These are phyloP conservation scores for Tylopilus sp. DNA, from an alignment of 768 basidiomycete species.

Conservation along the genomic window DNA sequence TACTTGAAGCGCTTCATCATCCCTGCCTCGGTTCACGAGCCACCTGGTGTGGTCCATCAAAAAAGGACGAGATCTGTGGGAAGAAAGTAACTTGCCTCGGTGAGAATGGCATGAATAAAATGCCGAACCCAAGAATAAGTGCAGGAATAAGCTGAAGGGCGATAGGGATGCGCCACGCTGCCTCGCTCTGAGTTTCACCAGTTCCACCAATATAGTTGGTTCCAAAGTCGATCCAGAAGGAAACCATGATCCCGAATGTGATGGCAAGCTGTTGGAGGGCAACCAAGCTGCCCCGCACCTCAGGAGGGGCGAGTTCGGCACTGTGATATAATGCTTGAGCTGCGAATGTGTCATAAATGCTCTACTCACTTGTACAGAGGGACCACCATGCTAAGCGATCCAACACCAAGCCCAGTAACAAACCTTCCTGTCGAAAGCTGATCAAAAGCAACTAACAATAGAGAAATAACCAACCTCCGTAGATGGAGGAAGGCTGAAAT, in stretches of 20 bases:
- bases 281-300: slow-evolving; percentile 77
- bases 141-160: slow-evolving; percentile 75
- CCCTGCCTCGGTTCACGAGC: no score
- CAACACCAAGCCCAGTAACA: slow-evolving; percentile 77
- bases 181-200: slow-evolving; percentile 51
- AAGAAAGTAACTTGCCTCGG: slow-evolving; percentile 45
- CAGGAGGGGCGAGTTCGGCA: slow-evolving; percentile 44
- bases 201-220: slow-evolving; percentile 74
- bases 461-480: slow-evolving; percentile 43
- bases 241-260: slow-evolving; percentile 73
- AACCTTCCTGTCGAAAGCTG: slow-evolving; percentile 47
- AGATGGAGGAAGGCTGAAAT: slow-evolving; percentile 56
- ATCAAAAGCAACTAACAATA: background rate
- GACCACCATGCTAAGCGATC: slow-evolving; percentile 79
- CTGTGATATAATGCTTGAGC: slow-evolving; percentile 8
- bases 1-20: no score
- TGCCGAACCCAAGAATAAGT: slow-evolving; percentile 63
- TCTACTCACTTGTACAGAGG: slow-evolving; percentile 65
- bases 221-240: slow-evolving; percentile 46
- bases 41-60: no score
- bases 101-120: slow-evolving; percentile 77
- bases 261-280: slow-evolving; percentile 82
- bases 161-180: slow-evolving; percentile 75
- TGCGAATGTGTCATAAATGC: background rate
- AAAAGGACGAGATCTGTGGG: background rate